A percentile compares a stretch with the other conserved stretches of the same genome.
Evolutionary conservation across 108 stramenopile species (phyloP).

Genomic region (Asterionellopsis glacialis): DNA sequence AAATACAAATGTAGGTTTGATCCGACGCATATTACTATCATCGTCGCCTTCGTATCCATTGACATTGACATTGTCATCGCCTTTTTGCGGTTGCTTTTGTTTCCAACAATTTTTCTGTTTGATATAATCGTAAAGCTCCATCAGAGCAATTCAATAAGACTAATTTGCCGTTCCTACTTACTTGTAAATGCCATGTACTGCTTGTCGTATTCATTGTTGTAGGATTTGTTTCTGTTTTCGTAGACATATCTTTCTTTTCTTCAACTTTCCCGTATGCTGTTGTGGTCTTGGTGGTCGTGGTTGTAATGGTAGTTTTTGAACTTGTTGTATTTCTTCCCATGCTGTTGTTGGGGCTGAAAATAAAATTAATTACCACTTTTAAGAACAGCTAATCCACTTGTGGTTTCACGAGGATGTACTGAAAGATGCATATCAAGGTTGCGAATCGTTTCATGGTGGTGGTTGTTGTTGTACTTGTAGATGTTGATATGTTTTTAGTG

Average conservation of each 20-base stretch:
- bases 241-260: neutral
- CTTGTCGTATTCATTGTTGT: neutral
- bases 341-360: constrained; percentile 43
- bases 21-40: neutral
- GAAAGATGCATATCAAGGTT: constrained; percentile 36
- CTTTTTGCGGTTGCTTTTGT: neutral
- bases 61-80: too few relatives aligned
- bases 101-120: constrained; percentile 48
- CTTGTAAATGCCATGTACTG: constrained; percentile 50
- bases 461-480: too few relatives aligned
- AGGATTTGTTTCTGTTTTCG: neutral
- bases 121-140: constrained; percentile 64
- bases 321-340: constrained; percentile 22
- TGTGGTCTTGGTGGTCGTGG: neutral
- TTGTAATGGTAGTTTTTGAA: neutral
- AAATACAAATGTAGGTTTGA: constrained; percentile 46
- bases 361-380: constrained; percentile 51
- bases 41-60: constrained; percentile 2
- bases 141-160: constrained; percentile 67
- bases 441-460: constrained; percentile 26
- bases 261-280: neutral
- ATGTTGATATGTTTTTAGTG: too few relatives aligned
- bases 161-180: constrained; percentile 57
- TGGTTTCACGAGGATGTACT: constrained; percentile 52
- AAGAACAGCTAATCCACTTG: constrained; percentile 55